phyloP scores from a whole-genome alignment of 768 basidiomycete genomes.

The Tricholoma hemisulphureum region DNA sequence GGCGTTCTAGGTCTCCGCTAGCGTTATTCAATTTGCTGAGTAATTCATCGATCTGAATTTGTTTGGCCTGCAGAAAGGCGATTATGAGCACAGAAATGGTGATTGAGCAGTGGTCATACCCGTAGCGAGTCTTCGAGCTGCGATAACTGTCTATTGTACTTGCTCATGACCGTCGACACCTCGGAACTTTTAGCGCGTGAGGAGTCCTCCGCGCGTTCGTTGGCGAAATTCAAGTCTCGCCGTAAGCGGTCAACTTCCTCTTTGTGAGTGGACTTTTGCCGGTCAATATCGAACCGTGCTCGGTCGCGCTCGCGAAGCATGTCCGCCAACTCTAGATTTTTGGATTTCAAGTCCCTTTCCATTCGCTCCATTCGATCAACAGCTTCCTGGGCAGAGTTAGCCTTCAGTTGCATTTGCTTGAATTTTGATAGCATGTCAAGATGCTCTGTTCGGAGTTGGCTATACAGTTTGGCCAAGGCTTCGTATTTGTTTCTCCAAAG shows the following conservation, averaged over 20 bases:
- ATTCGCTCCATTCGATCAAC: constrained; percentile 98
- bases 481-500: constrained; percentile 99
- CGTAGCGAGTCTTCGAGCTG: constrained; percentile 96
- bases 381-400: constrained; percentile 96
- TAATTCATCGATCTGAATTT: constrained; percentile 94
- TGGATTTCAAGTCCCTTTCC: constrained; percentile 97
- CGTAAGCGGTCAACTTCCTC: constrained; percentile 92
- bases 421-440: constrained; percentile 95
- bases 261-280: constrained; percentile 90
- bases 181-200: constrained; percentile 90
- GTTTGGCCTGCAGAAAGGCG: constrained; percentile 66
- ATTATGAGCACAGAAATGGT: constrained; percentile 5
- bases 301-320: constrained; percentile 98
- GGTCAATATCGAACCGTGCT: constrained; percentile 92
- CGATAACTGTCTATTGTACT: constrained; percentile 93
- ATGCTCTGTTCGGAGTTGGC: constrained; percentile 95
- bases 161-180: constrained; percentile 80
- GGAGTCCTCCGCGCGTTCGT: constrained; percentile 96
- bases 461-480: constrained; percentile 96
- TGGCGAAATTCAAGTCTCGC: constrained; percentile 90
- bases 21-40: constrained; percentile 76
- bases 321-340: constrained; percentile 96
- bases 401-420: constrained; percentile 96
- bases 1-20: constrained; percentile 69
- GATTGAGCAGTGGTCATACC: constrained; percentile 43